Evolutionary conservation across 257 asterid species (phyloP).

Genomic region (Nicotiana undulata): DNA sequence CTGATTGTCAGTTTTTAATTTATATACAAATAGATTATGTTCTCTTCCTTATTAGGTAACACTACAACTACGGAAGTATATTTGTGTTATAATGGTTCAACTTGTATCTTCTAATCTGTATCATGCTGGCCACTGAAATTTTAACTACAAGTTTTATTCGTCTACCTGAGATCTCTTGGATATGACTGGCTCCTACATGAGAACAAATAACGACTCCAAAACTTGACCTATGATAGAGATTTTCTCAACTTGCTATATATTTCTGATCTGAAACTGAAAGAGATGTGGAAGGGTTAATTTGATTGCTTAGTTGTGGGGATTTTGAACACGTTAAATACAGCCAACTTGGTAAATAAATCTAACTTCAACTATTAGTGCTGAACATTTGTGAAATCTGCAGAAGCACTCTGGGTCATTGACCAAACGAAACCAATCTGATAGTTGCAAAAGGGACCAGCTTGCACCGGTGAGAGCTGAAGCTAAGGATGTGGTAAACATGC

Average conservation of each 20-base stretch:
- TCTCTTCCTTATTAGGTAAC: neutral
- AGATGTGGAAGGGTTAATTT: neutral
- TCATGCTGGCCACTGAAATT: neutral
- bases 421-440: constrained; percentile 52
- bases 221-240: neutral
- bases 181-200: neutral
- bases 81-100: neutral
- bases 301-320: neutral
- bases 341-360: neutral
- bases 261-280: constrained; percentile 2
- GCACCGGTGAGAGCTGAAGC: constrained; percentile 34
- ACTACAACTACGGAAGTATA: neutral
- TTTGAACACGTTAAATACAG: neutral
- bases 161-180: neutral
- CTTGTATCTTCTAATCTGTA: neutral
- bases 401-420: constrained; percentile 44
- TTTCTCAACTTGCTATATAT: neutral
- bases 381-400: constrained; percentile 28
- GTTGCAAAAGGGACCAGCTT: constrained; percentile 37
- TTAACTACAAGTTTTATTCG: neutral
- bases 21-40: neutral
- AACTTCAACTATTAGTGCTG: constrained; percentile 8
- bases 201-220: neutral
- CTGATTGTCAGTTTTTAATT: neutral
- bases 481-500: constrained; percentile 50